A percentile compares a stretch with the other conserved stretches of the same genome.
phyloP scores from a whole-genome alignment of 192 early-diverging fungal genomes.

The Lunasporangiospora selenospora region DNA sequence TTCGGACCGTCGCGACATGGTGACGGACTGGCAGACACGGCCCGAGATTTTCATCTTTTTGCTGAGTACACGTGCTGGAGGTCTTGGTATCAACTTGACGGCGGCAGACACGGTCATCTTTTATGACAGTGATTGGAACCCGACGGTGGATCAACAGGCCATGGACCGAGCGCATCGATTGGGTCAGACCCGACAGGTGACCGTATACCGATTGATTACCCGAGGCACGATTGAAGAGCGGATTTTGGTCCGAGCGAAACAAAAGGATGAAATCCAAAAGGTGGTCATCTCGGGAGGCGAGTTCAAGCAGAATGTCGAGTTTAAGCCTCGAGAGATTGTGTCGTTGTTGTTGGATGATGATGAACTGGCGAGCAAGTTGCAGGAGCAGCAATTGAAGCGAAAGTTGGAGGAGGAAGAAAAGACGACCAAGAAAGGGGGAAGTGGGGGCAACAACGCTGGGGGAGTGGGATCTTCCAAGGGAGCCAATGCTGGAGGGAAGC shows the following conservation, averaged over 20 bases:
- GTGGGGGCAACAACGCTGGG: not conserved
- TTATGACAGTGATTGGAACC: slow-evolving; percentile 86
- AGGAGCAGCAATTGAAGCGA: slow-evolving; percentile 51
- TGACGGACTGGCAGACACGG: slow-evolving; percentile 85
- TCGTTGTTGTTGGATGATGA: slow-evolving; percentile 79
- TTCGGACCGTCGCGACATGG: slow-evolving; percentile 81
- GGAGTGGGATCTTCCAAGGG: slow-evolving; percentile 14
- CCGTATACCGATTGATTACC: slow-evolving; percentile 77
- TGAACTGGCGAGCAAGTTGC: slow-evolving; percentile 52
- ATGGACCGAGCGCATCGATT: slow-evolving; percentile 84
- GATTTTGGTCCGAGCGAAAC: slow-evolving; percentile 72
- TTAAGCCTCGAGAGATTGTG: slow-evolving; percentile 87
- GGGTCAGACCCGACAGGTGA: slow-evolving; percentile 81
- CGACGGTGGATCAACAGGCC: slow-evolving; percentile 85
- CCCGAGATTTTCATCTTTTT: slow-evolving; percentile 83
- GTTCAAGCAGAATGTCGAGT: slow-evolving; percentile 74
- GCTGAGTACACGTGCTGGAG: slow-evolving; percentile 79
- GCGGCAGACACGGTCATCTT: slow-evolving; percentile 85
- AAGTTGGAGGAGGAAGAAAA: slow-evolving; percentile 48
- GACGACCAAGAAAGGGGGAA: too few relatives aligned
- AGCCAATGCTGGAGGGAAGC: slow-evolving; percentile 33
- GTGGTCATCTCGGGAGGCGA: slow-evolving; percentile 90
- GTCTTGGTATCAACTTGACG: slow-evolving; percentile 85
- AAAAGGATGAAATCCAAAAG: slow-evolving; percentile 91
- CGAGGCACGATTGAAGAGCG: slow-evolving; percentile 78